A percentile compares a stretch with the other conserved stretches of the same genome.
phyloP scores from a whole-genome alignment of 202 grass and related monocot genomes.

The Cymbopogon flexuosus region DNA sequence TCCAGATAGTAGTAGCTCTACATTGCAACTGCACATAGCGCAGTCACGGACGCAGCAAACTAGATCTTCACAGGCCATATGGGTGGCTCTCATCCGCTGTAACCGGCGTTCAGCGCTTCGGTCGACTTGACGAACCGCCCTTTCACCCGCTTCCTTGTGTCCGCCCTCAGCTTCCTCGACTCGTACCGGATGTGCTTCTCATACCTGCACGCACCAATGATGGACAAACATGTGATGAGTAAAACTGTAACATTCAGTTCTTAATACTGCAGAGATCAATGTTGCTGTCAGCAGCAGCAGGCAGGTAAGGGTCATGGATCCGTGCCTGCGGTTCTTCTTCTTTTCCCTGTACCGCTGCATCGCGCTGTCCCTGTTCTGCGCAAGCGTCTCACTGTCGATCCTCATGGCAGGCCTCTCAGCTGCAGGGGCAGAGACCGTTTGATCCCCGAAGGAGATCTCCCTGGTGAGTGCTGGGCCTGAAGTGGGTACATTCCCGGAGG shows the following conservation, averaged over 20 bases:
- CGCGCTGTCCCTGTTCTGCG: constrained; percentile 66
- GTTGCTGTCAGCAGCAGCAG: constrained; percentile 3
- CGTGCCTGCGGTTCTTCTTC: constrained; percentile 81
- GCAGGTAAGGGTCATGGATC: neutral
- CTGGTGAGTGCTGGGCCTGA: constrained; percentile 37
- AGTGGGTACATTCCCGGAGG: constrained; percentile 37
- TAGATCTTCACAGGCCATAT: neutral
- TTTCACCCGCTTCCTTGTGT: constrained; percentile 81
- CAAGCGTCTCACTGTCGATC: constrained; percentile 60
- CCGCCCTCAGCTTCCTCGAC: constrained; percentile 79
- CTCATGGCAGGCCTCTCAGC: constrained; percentile 33
- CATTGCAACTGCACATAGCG: neutral
- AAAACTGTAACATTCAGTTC: neutral
- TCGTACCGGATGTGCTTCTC: constrained; percentile 83
- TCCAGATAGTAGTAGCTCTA: neutral
- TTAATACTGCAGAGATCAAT: neutral
- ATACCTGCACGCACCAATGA: constrained; percentile 39
- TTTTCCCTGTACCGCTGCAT: constrained; percentile 91
- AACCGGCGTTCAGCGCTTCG: constrained; percentile 24
- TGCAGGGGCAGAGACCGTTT: constrained; percentile 24
- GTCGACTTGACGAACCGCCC: constrained; percentile 75
- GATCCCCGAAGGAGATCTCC: constrained; percentile 73
- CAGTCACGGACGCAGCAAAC: neutral
- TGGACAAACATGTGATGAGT: neutral
- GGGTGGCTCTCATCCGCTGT: constrained; percentile 15